Evolutionary conservation across 192 early-diverging fungal genomes (phyloP), one percentile per base, ranked within the genome.

Genomic region (Anaeromyces robustus): DNA sequence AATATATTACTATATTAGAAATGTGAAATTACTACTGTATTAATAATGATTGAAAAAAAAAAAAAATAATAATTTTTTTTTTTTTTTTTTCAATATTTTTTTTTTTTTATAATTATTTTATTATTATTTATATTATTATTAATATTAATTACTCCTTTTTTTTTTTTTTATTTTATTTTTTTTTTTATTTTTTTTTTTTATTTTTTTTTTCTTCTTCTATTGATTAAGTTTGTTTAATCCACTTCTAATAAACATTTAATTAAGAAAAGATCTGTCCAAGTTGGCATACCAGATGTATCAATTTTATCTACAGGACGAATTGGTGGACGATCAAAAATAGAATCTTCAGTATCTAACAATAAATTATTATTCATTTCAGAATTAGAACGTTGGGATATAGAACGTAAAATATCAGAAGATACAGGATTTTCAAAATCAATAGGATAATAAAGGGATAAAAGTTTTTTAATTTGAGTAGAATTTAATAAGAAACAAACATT

Each of bases 401-500:
- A 68, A 68, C 52, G 52, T 68, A 68, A 68, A 4, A 68, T 68
- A 68, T 68, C 52, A n/a, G 52, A 68, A 28, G 87, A 80, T 86
- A 91, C 90, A 82, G 90, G 90, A 81, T 93, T 93, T 84, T 99
- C 98, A 84, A 97, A 98, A 86, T 99, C 98, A 2, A 95, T 94
- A 79, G 96, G 93, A 80, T 94, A 92, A 85, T 98, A 98, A 83
- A 97, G 93, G 29, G 94, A 94, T 28, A 99, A 91, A 31, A 99
- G 86, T 89, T 98, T 98, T 86, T 97, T 96, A 86, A 99, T 96
- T 87, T 99, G 98, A 12, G 95, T 93, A 4, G 95, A 93, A 82
- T 96, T 97, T 81, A 99, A 88, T 83, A 97, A 87, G 89, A 95
- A 97, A 87, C 96, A 98, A 30, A 99, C 97, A 88, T 98, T 97